Evolutionary conservation across 257 asterid species (phyloP).

Genomic region (Capsicum rhomboideum): DNA sequence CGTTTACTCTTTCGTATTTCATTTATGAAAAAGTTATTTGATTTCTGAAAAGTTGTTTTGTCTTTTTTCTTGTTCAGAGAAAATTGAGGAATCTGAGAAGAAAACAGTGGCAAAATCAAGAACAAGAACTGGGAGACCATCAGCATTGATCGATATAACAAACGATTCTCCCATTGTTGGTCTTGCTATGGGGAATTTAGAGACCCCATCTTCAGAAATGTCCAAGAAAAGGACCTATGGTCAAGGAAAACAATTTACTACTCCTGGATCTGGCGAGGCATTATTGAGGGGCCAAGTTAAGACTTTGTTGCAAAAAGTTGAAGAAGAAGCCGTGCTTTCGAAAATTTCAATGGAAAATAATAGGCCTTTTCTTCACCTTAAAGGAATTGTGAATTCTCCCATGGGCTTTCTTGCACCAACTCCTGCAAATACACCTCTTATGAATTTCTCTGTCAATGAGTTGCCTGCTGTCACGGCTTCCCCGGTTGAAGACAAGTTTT

Average conservation of each 20-base stretch:
- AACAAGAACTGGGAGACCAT: constrained; percentile 39
- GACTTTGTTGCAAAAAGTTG: constrained; percentile 80
- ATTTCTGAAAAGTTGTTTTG: background rate
- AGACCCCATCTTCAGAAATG: constrained; percentile 74
- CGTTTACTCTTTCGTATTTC: background rate
- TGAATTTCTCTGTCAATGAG: constrained; percentile 17
- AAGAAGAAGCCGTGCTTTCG: constrained; percentile 69
- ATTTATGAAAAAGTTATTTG: background rate
- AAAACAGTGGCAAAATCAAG: constrained; percentile 24
- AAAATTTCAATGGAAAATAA: constrained; percentile 30
- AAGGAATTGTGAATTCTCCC: constrained; percentile 50
- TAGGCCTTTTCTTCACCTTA: constrained; percentile 35
- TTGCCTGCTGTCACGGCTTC: constrained; percentile 19
- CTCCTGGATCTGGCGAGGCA: constrained; percentile 94
- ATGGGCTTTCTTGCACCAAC: constrained; percentile 62
- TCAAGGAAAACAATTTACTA: constrained; percentile 4
- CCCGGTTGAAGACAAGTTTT: constrained; percentile 28
- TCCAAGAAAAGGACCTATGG: constrained; percentile 45
- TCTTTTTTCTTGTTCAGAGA: constrained; percentile 34
- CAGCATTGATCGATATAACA: constrained; percentile 71
- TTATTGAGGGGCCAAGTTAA: constrained; percentile 88
- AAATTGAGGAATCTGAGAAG: constrained; percentile 44
- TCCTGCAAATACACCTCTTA: constrained; percentile 82
- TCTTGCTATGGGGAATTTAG: constrained; percentile 57
- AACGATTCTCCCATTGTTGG: constrained; percentile 98